A percentile compares a stretch with the other conserved stretches of the same genome.
phyloP scores from a whole-genome alignment of 305 asterid species.

The Rubia tinctorum region DNA sequence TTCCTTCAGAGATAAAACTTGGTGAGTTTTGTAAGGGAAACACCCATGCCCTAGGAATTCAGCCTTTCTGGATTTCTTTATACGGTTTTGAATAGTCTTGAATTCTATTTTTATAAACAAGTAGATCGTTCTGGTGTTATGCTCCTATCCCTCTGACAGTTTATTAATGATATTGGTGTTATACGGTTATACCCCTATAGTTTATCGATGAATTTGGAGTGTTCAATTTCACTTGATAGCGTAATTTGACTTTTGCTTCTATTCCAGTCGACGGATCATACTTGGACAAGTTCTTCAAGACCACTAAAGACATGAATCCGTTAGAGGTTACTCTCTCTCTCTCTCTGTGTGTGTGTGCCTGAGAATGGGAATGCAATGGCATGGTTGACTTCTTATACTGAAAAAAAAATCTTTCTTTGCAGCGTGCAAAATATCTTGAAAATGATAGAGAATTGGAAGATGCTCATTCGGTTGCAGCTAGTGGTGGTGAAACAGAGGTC shows the following conservation, averaged over 20 bases:
- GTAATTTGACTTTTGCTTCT: constrained; percentile 12
- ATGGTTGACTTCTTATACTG: constrained; percentile 13
- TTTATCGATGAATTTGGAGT: neutral
- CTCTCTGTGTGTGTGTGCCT: neutral
- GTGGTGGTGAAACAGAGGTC: constrained; percentile 96
- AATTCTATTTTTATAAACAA: neutral
- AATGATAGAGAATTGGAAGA: constrained; percentile 91
- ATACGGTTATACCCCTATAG: too few relatives aligned
- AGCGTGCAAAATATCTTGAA: constrained; percentile 91
- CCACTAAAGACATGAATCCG: constrained; percentile 73
- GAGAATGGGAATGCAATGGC: constrained; percentile 2
- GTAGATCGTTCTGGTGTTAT: neutral
- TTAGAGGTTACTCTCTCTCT: constrained; percentile 47
- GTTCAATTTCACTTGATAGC: neutral
- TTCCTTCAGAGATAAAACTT: constrained; percentile 84
- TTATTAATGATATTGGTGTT: neutral
- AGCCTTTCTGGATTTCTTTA: neutral
- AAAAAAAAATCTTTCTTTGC: constrained; percentile 17
- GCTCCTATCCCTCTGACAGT: neutral
- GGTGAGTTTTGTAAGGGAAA: constrained; percentile 37
- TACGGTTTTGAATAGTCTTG: neutral
- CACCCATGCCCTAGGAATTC: neutral
- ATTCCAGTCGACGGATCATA: constrained; percentile 73
- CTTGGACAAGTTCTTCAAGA: constrained; percentile 76
- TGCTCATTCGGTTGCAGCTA: constrained; percentile 92